These are phyloP conservation scores for Trichophyton mentagrophytes DNA, from an alignment of 2,329 filamentous ascomycete species.

Conservation along the genomic window DNA sequence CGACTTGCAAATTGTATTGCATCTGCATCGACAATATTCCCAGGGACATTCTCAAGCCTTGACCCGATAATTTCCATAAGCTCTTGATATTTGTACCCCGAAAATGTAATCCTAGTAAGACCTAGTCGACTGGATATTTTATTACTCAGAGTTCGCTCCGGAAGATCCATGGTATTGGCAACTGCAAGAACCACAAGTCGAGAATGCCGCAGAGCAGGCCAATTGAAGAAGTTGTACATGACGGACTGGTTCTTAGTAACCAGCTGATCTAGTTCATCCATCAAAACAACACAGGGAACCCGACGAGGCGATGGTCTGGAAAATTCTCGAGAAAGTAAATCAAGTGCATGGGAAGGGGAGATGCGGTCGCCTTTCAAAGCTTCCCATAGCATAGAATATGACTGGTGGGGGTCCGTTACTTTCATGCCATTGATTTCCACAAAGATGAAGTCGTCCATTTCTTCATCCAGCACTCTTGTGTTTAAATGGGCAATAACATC, in stretches of 20 bases:
- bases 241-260: conserved; percentile 98
- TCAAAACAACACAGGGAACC: conserved; percentile 89
- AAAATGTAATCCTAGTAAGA: conserved; percentile 88
- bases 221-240: conserved; percentile 99
- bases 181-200: conserved; percentile 91
- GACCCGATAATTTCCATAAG: conserved; percentile 95
- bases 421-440: conserved; percentile 99
- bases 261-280: conserved; percentile 96
- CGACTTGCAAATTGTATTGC: conserved; percentile 91
- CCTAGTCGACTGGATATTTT: conserved; percentile 91
- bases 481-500: conserved; percentile 87
- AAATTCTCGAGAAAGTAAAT: conserved; percentile 85
- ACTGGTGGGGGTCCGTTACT: conserved; percentile 93
- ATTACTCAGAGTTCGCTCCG: conserved; percentile 89
- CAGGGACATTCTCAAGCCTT: conserved; percentile 76
- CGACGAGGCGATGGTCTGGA: conserved; percentile 78
- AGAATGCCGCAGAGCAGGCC: conserved; percentile 83
- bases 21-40: conserved; percentile 80
- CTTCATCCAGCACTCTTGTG: conserved; percentile 72
- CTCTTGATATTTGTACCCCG: conserved; percentile 93
- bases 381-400: conserved; percentile 91
- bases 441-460: conserved; percentile 96
- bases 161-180: conserved; percentile 97
- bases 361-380: conserved; percentile 87
- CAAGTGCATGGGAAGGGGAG: conserved; percentile 78